Conservation (phyloP, 148 eudicot species). For the Silene conica region DNA sequence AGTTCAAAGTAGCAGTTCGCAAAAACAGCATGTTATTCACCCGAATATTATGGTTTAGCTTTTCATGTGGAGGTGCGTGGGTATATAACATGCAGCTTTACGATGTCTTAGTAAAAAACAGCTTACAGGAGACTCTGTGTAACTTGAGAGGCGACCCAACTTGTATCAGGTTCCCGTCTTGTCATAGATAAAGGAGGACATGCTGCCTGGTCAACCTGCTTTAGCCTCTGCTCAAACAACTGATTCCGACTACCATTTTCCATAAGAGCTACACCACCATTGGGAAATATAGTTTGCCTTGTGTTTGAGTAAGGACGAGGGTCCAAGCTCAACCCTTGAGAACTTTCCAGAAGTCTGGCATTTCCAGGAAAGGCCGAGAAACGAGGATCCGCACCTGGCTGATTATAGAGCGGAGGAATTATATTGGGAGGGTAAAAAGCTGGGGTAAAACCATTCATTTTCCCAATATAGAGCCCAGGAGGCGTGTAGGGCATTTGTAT, state of each 20-base stretch:
- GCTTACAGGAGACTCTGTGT: neutral
- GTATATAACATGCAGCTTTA: no score
- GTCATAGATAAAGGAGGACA: conserved; percentile 18
- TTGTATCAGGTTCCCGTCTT: conserved; percentile 45
- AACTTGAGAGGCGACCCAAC: conserved; percentile 30
- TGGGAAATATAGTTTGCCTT: conserved; percentile 22
- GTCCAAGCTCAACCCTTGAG: conserved; percentile 21
- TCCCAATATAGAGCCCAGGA: conserved; percentile 32
- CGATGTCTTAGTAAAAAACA: neutral
- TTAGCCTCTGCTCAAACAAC: conserved; percentile 11
- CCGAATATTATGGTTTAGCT: no score
- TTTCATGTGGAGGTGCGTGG: no score
- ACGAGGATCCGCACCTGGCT: conserved; percentile 21
- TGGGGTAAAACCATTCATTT: conserved; percentile 16
- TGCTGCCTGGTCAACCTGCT: conserved; percentile 21
- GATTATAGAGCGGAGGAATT: conserved; percentile 23
- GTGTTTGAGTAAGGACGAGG: conserved; percentile 21
- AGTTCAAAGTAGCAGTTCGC: conserved; percentile 25
- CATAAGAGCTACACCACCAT: conserved; percentile 24
- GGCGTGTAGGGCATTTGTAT: conserved; percentile 32
- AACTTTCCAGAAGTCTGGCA: conserved; percentile 25
- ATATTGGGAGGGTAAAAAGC: conserved; percentile 20
- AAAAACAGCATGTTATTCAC: no score
- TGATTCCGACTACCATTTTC: conserved; percentile 29
- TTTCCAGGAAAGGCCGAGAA: conserved; percentile 21